Conservation (phyloP, 257 asterid species). For the Solanum raphanifolium region DNA sequence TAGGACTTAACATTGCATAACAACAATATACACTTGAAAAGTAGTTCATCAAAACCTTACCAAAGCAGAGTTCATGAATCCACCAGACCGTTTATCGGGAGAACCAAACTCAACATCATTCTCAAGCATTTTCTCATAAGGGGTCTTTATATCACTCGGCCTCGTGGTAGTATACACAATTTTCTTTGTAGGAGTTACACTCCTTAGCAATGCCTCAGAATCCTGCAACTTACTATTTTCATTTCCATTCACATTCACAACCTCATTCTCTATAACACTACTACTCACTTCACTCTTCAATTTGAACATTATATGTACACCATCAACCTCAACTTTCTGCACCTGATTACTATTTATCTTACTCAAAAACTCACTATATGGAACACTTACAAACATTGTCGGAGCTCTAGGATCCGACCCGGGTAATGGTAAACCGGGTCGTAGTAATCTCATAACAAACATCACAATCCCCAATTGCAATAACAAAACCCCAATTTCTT, state of each 20-base stretch:
- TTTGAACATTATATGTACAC: slow-evolving; percentile 86
- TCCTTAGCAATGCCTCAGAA: slow-evolving; percentile 53
- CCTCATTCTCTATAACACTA: slow-evolving; percentile 24
- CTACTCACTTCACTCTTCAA: slow-evolving; percentile 48
- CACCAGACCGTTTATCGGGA: slow-evolving; percentile 97
- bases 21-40: not conserved
- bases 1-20: not conserved
- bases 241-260: slow-evolving; percentile 20
- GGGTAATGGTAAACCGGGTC: slow-evolving; percentile 89
- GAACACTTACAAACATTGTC: slow-evolving; percentile 60
- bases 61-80: slow-evolving; percentile 88
- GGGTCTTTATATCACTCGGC: slow-evolving; percentile 83
- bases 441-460: slow-evolving; percentile 79
- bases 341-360: slow-evolving; percentile 68
- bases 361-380: slow-evolving; percentile 81
- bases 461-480: slow-evolving; percentile 83
- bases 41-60: slow-evolving; percentile 39
- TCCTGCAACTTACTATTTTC: slow-evolving; percentile 61
- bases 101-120: slow-evolving; percentile 94
- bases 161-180: slow-evolving; percentile 75
- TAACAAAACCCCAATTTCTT: slow-evolving; percentile 76
- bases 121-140: slow-evolving; percentile 93
- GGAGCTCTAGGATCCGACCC: slow-evolving; percentile 77
- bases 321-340: slow-evolving; percentile 97
- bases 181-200: slow-evolving; percentile 64